Evolutionary conservation across 2,329 filamentous ascomycete genomes (phyloP).

Genomic region (Beauveria scarabaeidicola): DNA sequence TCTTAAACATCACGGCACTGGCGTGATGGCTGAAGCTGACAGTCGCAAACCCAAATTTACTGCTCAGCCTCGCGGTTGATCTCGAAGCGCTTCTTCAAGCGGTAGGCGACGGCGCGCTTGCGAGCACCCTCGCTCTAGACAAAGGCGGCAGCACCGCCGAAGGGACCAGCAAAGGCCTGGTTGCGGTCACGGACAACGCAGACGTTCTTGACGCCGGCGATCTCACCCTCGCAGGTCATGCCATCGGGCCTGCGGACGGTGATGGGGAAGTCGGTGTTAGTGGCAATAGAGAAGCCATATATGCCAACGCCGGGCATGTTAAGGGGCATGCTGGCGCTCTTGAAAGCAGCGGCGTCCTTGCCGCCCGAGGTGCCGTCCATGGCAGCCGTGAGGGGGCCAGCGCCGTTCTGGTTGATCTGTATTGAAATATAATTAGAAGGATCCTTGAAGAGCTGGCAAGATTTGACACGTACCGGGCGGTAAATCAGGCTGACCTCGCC

Average conservation of each 20-base stretch:
- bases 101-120: conserved; percentile 48
- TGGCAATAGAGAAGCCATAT: conserved; percentile 44
- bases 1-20: no score
- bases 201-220: conserved; percentile 24
- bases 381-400: conserved; percentile 48
- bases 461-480: conserved; percentile 31
- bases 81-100: conserved; percentile 8
- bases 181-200: conserved; percentile 55
- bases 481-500: conserved; percentile 56
- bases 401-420: conserved; percentile 59
- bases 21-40: no score
- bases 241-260: conserved; percentile 52
- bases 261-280: conserved; percentile 51
- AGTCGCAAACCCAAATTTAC: no score
- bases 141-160: conserved; percentile 54
- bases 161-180: conserved; percentile 48
- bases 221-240: conserved; percentile 34
- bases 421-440: background rate
- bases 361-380: conserved; percentile 53
- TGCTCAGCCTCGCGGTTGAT: background rate
- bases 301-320: conserved; percentile 49
- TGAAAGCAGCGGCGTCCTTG: conserved; percentile 47
- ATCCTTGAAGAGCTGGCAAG: background rate
- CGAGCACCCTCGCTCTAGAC: conserved; percentile 44
- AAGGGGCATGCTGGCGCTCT: conserved; percentile 45